These are phyloP conservation scores for Pittosporum tobira DNA, from an alignment of 129 eudicot species.

Conservation along the genomic window DNA sequence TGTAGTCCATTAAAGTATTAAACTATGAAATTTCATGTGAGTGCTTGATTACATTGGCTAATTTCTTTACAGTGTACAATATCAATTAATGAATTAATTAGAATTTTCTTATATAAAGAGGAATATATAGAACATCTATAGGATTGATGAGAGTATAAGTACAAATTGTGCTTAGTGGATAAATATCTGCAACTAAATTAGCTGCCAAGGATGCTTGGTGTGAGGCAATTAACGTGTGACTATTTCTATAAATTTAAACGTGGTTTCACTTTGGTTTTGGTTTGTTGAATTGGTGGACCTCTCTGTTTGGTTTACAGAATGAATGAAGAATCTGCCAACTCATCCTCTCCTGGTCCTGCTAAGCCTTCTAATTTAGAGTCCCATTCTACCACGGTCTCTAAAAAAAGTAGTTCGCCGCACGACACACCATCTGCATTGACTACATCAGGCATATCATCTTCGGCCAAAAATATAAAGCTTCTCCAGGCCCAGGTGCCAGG, in stretches of 20 bases:
- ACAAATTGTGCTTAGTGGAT: background rate
- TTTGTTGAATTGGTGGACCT: background rate
- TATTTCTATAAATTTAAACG: no score
- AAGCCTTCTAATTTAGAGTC: slow-evolving; percentile 31
- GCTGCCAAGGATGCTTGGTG: background rate
- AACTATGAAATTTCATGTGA: no score
- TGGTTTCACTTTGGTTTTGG: background rate
- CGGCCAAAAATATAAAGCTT: slow-evolving; percentile 34
- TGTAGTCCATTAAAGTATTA: no score
- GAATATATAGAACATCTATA: no score
- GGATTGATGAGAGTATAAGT: no score
- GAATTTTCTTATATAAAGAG: no score
- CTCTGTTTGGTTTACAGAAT: slow-evolving; percentile 40
- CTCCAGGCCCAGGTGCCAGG: slow-evolving; percentile 30
- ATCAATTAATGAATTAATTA: no score
- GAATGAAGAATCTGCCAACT: slow-evolving; percentile 45
- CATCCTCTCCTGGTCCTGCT: slow-evolving; percentile 25
- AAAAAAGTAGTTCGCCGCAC: slow-evolving; percentile 21
- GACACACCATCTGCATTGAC: slow-evolving; percentile 28
- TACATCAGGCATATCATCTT: slow-evolving; percentile 39
- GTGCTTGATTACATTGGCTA: no score
- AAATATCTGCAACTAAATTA: background rate
- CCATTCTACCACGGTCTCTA: slow-evolving; percentile 19
- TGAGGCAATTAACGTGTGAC: background rate
- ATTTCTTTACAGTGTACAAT: no score